These are phyloP conservation scores for Globisporangium camurandrum DNA, from an alignment of 352 stramenopile genomes.

Conservation along the genomic window DNA sequence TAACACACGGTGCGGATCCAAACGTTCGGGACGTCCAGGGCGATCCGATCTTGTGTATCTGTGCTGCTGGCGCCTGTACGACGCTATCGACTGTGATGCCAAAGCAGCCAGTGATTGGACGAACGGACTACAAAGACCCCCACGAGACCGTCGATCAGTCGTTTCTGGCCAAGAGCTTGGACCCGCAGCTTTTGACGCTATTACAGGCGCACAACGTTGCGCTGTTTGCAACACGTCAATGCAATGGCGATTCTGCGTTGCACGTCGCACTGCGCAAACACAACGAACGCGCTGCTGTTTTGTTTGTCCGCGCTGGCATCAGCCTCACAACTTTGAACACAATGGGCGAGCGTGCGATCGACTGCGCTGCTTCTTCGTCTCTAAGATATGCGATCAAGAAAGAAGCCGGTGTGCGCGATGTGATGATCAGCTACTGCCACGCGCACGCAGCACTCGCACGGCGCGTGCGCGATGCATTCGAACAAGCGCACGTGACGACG, in stretches of 20 bases:
- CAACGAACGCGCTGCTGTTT: conserved; percentile 56
- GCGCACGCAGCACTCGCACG: conserved; percentile 57
- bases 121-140: conserved; percentile 13
- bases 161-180: conserved; percentile 27
- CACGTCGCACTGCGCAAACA: conserved; percentile 65
- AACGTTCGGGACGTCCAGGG: conserved; percentile 57
- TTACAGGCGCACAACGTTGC: conserved; percentile 42
- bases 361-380: conserved; percentile 55
- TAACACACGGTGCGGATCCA: conserved; percentile 44
- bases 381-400: conserved; percentile 84
- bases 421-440: conserved; percentile 87
- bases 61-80: conserved; percentile 35
- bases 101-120: too few relatives aligned
- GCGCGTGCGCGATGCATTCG: conserved; percentile 60
- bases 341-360: conserved; percentile 59
- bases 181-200: conserved; percentile 46
- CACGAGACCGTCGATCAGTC: conserved; percentile 8
- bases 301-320: conserved; percentile 64
- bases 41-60: conserved; percentile 60
- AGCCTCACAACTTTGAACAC: conserved; percentile 56
- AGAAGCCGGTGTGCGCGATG: conserved; percentile 68
- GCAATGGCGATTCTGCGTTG: conserved; percentile 65
- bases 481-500: conserved; percentile 66
- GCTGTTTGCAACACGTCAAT: conserved; percentile 40
- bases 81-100: conserved; percentile 11